Conservation (phyloP, 139 green algal genomes). For the Bryopsis sp. region DNA sequence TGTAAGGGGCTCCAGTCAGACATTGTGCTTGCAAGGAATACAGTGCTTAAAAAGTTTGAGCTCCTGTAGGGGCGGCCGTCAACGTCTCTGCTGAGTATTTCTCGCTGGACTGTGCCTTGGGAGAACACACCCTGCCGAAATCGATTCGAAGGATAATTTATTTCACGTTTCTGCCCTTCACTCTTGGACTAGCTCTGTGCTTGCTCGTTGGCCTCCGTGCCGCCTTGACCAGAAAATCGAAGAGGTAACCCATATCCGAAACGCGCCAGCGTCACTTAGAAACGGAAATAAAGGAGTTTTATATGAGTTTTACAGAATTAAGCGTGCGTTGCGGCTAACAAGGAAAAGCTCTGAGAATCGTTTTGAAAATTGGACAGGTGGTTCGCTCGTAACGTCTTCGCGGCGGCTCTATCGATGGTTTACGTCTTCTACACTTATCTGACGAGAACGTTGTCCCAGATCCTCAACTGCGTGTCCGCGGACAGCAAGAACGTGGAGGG, state of each 20-base stretch:
- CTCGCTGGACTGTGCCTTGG: neutral
- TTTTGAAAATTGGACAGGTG: neutral
- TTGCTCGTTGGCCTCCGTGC: too few relatives aligned
- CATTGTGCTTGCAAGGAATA: neutral
- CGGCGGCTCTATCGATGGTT: neutral
- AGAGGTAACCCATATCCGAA: too few relatives aligned
- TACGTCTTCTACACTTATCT: slow-evolving; percentile 6
- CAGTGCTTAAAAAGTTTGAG: neutral
- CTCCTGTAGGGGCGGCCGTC: neutral
- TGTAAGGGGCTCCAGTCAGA: neutral
- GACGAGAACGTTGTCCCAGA: neutral
- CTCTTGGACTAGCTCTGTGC: too few relatives aligned
- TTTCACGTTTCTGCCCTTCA: neutral
- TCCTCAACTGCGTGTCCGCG: neutral
- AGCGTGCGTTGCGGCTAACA: neutral
- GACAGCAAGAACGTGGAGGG: neutral
- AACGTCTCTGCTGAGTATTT: neutral
- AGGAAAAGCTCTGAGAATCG: neutral
- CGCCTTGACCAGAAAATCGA: too few relatives aligned
- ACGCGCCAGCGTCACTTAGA: too few relatives aligned
- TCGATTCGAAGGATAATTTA: neutral
- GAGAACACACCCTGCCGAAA: neutral
- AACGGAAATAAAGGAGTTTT: too few relatives aligned
- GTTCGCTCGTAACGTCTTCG: neutral
- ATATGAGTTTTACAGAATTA: too few relatives aligned